Evolutionary conservation across 768 basidiomycete genomes (phyloP).

Genomic region (Mycena alexandri): DNA sequence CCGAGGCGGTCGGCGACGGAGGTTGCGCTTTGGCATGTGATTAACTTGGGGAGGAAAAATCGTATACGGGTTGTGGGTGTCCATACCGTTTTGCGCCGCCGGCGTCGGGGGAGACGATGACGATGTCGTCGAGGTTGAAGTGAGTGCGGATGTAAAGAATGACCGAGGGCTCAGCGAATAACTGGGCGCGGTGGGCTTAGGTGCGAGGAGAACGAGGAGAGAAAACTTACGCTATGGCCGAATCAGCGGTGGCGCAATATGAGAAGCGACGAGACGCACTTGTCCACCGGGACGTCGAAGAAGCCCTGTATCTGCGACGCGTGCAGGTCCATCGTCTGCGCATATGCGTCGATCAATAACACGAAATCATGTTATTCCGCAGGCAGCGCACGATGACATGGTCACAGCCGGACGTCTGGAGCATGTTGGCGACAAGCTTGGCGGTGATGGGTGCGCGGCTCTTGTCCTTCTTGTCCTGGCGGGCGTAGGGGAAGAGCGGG

Average conservation of each 20-base stretch:
- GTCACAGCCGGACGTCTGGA: constrained; percentile 92
- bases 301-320: constrained; percentile 99
- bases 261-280: constrained; percentile 70
- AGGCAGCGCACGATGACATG: constrained; percentile 87
- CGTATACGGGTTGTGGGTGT: not conserved
- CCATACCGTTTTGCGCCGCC: constrained; percentile 96
- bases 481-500: constrained; percentile 95
- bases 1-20: constrained; percentile 96
- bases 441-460: constrained; percentile 97
- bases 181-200: constrained; percentile 58
- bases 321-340: constrained; percentile 97
- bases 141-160: constrained; percentile 94
- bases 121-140: constrained; percentile 85
- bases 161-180: constrained; percentile 95
- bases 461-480: constrained; percentile 99
- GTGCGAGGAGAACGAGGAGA: constrained; percentile 9
- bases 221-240: constrained; percentile 19
- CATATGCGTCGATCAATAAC: constrained; percentile 8
- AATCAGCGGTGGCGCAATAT: constrained; percentile 5
- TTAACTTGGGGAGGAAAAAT: constrained; percentile 9
- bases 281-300: constrained; percentile 99
- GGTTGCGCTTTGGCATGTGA: constrained; percentile 75
- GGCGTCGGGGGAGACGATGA: constrained; percentile 98
- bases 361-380: not conserved
- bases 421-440: constrained; percentile 98